Base-by-base conservation (phyloP, 805 yeast species). In the Candida endomychidarum region DNA sequence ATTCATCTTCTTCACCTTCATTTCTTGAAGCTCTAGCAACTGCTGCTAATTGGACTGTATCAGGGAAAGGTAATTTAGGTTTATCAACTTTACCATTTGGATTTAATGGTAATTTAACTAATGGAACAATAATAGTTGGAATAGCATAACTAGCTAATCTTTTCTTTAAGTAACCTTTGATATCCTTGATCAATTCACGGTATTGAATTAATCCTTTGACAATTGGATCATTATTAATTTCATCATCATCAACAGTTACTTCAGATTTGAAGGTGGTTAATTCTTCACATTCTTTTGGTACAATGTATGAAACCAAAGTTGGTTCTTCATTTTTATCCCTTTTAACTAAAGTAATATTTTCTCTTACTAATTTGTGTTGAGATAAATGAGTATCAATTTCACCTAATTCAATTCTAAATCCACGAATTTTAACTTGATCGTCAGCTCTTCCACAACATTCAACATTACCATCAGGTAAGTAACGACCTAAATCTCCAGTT, bases 381-480 rank as follows among this genome's bases (percentile, higher is more conserved):
- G 97, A 89, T 46, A 93, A 78, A 59, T 93, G 96, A 11, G 99
- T 93, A 62, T 93, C 98, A 58, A 93, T 95, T 66, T 93, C 99
- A 45, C 99, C 99, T 41, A 93, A 74, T 67, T 93, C 99, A 48
- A 93, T 95, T 67, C 99, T 80, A 79, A 93, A 95, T 2, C 99
- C 99, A 69, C 99, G 81, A 51, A 93, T 93, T 64, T 93, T 93
- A 46, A 93, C 96, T 65, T 93, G 99, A 60, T 91, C 98, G 67
- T 93, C 99, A 19, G 99, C 99, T 61, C 99, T 80, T 44, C 99
- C 99, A 60, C 95, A 85, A 63, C 97, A 91, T 70, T 93, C 99
- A 52, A 93, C 89, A 67, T 93, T 87, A 42, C 99, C 99, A 57
- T 90, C 96, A 5, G 98, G 97, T 43, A 90, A 70, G 60, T 95